A percentile compares a stretch with the other conserved stretches of the same genome.
Evolutionary conservation across 257 asterid species (phyloP).

Genomic region (Ilex asprella): DNA sequence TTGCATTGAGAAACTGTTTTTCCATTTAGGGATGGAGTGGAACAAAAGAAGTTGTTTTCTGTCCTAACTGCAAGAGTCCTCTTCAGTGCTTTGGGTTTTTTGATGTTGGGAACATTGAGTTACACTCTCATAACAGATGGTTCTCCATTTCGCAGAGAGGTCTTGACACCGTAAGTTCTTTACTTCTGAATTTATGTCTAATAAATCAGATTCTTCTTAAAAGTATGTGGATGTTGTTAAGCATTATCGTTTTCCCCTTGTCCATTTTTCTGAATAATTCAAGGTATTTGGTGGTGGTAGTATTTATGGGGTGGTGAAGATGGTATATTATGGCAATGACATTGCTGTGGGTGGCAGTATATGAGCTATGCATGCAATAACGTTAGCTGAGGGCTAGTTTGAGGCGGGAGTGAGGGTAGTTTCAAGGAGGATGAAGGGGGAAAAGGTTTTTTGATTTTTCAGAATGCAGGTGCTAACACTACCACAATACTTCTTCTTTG

Average conservation of each 20-base stretch:
- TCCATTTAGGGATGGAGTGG: conserved; percentile 37
- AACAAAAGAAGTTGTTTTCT: conserved; percentile 38
- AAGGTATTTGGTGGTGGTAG: too few relatives aligned
- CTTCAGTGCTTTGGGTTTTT: conserved; percentile 53
- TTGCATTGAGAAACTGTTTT: not conserved
- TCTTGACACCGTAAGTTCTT: conserved; percentile 63
- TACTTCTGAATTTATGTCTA: not conserved
- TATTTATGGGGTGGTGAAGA: not conserved
- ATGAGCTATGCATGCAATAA: too few relatives aligned
- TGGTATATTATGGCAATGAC: not conserved
- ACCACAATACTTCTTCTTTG: not conserved
- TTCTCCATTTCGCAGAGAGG: conserved; percentile 64
- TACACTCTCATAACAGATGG: conserved; percentile 65
- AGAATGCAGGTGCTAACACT: not conserved
- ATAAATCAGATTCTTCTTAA: not conserved
- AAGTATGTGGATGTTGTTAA: not conserved
- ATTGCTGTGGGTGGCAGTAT: not conserved
- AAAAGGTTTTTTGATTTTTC: not conserved
- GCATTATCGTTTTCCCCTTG: not conserved
- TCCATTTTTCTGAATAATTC: not conserved
- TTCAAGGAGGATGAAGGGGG: not conserved
- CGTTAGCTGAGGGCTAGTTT: not conserved
- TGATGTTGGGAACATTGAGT: conserved; percentile 64
- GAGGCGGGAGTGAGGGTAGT: not conserved
- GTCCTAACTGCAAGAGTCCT: conserved; percentile 46